Evolutionary conservation across 345 rosid species (phyloP).

Genomic region (Lumnitzera racemosa): DNA sequence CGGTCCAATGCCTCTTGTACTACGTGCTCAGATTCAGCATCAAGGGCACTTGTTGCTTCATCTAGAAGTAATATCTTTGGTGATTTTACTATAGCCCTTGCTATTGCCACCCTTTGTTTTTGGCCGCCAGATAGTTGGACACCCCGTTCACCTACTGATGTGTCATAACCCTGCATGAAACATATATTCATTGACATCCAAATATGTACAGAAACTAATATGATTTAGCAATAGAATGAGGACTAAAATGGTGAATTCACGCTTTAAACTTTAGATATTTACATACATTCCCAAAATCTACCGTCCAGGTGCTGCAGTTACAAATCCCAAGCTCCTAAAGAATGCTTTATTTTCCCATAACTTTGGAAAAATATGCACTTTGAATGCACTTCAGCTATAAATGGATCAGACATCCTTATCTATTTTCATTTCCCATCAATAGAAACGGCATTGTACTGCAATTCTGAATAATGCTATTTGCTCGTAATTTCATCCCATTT

Average conservation of each 20-base stretch:
- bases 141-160: conserved; percentile 45
- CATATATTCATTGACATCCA: background rate
- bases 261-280: too few species aligned
- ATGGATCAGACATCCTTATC: conserved; percentile 19
- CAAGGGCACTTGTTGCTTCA: conserved; percentile 39
- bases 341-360: too few species aligned
- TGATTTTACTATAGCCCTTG: conserved; percentile 33
- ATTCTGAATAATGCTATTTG: too few species aligned
- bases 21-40: conserved; percentile 41
- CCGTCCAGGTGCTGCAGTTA: too few species aligned
- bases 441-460: background rate
- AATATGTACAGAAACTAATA: too few species aligned
- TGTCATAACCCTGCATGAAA: conserved; percentile 32
- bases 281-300: too few species aligned
- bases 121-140: conserved; percentile 45
- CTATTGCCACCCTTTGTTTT: conserved; percentile 39
- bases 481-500: too few species aligned
- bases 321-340: too few species aligned
- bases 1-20: conserved; percentile 44
- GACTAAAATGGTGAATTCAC: too few species aligned
- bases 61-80: conserved; percentile 34
- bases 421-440: conserved; percentile 19
- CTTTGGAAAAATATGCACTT: too few species aligned
- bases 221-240: too few species aligned
- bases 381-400: background rate